Evolutionary conservation across 2,329 filamentous ascomycete genomes (phyloP).

Genomic region (Penicillium sp.): DNA sequence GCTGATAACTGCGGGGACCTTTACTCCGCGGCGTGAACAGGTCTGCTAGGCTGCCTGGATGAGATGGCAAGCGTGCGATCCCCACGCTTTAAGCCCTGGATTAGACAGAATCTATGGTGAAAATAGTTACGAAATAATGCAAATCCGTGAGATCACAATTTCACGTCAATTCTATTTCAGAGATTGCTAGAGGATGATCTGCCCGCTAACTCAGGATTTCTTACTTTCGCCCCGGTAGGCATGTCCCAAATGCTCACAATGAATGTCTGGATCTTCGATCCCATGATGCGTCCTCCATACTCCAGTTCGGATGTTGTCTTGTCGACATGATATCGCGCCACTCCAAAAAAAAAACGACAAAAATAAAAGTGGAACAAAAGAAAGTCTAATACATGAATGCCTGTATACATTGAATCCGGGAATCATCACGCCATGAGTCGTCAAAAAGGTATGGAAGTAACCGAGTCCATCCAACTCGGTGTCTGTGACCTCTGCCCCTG

Average conservation of each 20-base stretch:
- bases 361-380: background rate
- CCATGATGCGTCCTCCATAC: background rate
- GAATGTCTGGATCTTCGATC: background rate
- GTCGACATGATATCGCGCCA: background rate
- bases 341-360: background rate
- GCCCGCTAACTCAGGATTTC: no score
- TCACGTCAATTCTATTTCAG: background rate
- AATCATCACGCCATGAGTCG: conserved; percentile 21
- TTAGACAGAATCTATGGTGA: background rate
- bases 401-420: conserved; percentile 20
- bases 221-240: background rate
- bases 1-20: background rate
- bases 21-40: background rate
- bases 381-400: conserved; percentile 11
- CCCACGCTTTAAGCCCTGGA: background rate
- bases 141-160: background rate
- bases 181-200: background rate
- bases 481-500: no score
- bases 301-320: conserved; percentile 3
- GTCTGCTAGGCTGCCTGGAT: background rate
- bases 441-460: background rate
- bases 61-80: background rate
- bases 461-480: background rate
- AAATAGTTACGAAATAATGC: background rate
- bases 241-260: background rate